These are phyloP conservation scores for Colletotrichum sp. DNA, from an alignment of 2,329 filamentous ascomycete genomes.

Conservation along the genomic window DNA sequence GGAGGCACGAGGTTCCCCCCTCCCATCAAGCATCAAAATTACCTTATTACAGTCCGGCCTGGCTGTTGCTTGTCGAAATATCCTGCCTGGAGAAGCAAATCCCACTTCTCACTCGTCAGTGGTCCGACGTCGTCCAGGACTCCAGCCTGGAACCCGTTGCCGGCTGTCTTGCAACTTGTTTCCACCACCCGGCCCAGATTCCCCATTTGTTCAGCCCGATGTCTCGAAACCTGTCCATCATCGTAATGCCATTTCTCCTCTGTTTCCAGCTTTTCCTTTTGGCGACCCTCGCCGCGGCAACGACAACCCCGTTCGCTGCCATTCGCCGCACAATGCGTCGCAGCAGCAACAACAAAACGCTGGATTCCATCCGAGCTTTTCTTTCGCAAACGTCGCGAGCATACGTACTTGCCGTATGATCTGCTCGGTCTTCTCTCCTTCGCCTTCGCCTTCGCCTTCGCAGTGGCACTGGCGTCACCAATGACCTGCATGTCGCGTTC, in stretches of 20 bases:
- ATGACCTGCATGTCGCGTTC: not conserved
- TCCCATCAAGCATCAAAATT: not conserved
- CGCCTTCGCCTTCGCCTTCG: not conserved
- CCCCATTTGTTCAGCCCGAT: slow-evolving; percentile 4
- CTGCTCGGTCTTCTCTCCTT: not conserved
- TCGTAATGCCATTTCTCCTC: not conserved
- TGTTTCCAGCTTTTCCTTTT: not conserved
- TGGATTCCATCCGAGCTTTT: slow-evolving; percentile 3
- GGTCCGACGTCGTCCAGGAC: not conserved
- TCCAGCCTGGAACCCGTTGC: not conserved
- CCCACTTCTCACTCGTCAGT: not conserved
- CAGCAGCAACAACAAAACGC: not conserved
- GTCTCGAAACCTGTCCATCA: slow-evolving; percentile 3
- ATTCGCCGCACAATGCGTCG: not conserved
- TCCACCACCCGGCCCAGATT: slow-evolving; percentile 4
- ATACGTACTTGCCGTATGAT: not conserved
- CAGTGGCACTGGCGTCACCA: not conserved
- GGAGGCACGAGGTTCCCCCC: not conserved
- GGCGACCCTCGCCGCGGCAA: not conserved
- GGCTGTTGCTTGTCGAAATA: not conserved
- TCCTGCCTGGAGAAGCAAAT: not conserved
- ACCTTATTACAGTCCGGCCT: not conserved
- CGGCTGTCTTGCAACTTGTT: not conserved
- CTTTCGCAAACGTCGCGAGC: not conserved
- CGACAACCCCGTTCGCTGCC: not conserved